These are phyloP conservation scores for Penicillium lividum DNA, from an alignment of 495 filamentous ascomycete genomes.

Conservation along the genomic window DNA sequence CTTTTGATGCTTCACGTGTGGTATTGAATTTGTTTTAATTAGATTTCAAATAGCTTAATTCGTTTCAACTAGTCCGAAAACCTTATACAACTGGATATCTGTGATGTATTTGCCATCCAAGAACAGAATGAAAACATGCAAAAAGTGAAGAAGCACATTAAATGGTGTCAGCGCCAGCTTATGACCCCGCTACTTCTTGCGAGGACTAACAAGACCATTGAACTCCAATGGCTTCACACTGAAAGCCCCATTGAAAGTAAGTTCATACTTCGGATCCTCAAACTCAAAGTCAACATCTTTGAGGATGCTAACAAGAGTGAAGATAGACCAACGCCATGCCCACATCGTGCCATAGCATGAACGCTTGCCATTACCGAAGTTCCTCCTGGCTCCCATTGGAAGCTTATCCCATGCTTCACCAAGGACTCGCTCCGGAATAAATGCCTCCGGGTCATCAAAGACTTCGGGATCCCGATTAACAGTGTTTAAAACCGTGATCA, in stretches of 20 bases:
- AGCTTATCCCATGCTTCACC: conserved; percentile 62
- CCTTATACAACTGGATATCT: background rate
- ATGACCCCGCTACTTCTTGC: conserved; percentile 17
- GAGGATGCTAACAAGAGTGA: conserved; percentile 41
- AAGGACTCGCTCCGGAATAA: conserved; percentile 69
- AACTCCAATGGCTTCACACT: conserved; percentile 38
- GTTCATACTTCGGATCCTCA: conserved; percentile 43
- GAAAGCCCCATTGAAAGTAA: conserved; percentile 43
- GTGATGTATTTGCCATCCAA: background rate
- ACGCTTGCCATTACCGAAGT: conserved; percentile 70
- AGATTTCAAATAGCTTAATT: background rate
- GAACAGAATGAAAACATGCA: background rate
- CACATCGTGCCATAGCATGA: conserved; percentile 66
- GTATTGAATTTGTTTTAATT: background rate
- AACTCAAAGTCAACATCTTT: conserved; percentile 46
- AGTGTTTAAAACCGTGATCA: conserved; percentile 62
- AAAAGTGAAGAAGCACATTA: background rate
- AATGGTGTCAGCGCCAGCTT: background rate
- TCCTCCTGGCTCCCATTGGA: conserved; percentile 62
- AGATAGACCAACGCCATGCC: conserved; percentile 61
- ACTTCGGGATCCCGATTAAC: conserved; percentile 71
- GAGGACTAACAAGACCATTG: conserved; percentile 41
- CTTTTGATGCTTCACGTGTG: background rate
- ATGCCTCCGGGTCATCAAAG: conserved; percentile 63
- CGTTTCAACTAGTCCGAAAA: background rate